Evolutionary conservation across 306 rosid species (phyloP), one percentile per base, ranked within the genome.

Genomic region (Gastrolobium villosum): DNA sequence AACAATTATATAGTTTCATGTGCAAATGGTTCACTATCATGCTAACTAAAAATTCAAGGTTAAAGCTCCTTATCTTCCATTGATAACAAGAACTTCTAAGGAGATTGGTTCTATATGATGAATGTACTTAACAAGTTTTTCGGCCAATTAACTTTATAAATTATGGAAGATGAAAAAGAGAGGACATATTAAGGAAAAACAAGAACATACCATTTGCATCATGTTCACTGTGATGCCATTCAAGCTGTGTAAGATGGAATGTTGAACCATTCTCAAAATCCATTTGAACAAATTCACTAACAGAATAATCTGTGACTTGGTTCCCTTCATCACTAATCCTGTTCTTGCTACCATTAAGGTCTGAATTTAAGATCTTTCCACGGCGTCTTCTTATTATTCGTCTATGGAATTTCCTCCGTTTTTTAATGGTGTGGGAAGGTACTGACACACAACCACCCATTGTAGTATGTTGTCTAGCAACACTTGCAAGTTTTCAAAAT

Each of bases 401-500:
- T 44, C 65, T 87, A 10, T 11, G 82, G 41, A 67, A 74, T 79
- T 76, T 91, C 60, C 52, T 90, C 76, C 79, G 79, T 8, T 83
- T 70, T 70, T 61, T 78, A 0, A 78, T 74, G 5, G 64, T 84
- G 6, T 35, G 52, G 5, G 94, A 41, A 10, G 85, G 88, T 10
- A 88, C 86, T 67, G 99, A 93, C n/a, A 78, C 82, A 46, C 99
- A 96, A 74, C 93, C 79, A 30, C 98, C 99, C 99, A 96, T 93
- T 84, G 26, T 20, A 20, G 40, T 82, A 4, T 40, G 43, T 39
- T 73, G 39, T 66, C 8, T 7, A 49, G 43, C 26, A 48, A 57
- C 48, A 20, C 26, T 50, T 75, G 37, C 8, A 10, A 52, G 45
- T 36, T 52, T 77, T 44, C 31, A 32, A 20, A 59, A 46, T 31